Conservation (phyloP, 2,329 filamentous ascomycete genomes). For the Dactylellina parvicollis region DNA sequence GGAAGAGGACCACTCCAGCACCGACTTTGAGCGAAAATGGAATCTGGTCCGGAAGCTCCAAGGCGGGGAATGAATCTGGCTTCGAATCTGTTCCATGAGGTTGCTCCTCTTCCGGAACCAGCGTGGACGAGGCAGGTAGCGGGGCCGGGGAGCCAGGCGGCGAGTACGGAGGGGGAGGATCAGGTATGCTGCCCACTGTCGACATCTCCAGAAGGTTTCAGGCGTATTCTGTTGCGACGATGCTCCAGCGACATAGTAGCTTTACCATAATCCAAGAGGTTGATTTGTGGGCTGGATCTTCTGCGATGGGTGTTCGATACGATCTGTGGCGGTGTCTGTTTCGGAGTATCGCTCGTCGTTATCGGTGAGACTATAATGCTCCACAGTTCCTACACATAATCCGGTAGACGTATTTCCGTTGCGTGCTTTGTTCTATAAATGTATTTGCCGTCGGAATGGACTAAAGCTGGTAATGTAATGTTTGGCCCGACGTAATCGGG, state of each 20-base stretch:
- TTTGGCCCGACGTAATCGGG: background rate
- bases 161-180: slow-evolving; percentile 52
- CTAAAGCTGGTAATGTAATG: background rate
- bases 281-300: background rate
- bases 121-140: slow-evolving; percentile 13
- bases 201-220: slow-evolving; percentile 51
- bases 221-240: slow-evolving; percentile 39
- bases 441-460: background rate
- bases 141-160: slow-evolving; percentile 41
- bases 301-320: background rate
- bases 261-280: slow-evolving; percentile 32
- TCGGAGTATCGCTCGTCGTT: background rate
- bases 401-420: background rate
- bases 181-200: slow-evolving; percentile 53
- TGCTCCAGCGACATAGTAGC: slow-evolving; percentile 45
- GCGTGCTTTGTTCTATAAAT: background rate
- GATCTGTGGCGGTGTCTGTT: background rate
- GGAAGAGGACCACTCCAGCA: slow-evolving; percentile 49
- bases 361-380: background rate
- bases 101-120: slow-evolving; percentile 9
- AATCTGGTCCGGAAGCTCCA: slow-evolving; percentile 47
- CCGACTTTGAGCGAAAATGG: slow-evolving; percentile 48
- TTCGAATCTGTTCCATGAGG: slow-evolving; percentile 11
- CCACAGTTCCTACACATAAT: background rate
- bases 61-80: slow-evolving; percentile 21